Base-by-base conservation (phyloP, 2,329 filamentous ascomycete species). In the Trichoderma oligosporum region DNA sequence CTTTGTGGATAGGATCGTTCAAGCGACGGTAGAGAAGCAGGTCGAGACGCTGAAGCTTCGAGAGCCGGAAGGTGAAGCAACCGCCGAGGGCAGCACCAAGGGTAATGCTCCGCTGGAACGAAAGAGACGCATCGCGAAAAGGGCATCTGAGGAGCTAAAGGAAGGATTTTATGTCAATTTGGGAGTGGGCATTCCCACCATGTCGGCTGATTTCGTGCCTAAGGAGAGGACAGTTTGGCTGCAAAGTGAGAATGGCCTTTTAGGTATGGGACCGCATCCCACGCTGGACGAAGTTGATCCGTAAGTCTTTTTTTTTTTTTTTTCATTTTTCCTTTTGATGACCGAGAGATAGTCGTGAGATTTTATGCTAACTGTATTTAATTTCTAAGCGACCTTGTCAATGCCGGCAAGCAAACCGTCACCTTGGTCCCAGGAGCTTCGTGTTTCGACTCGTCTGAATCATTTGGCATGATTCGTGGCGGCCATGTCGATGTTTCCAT, bases 371-470 rank as follows among this genome's bases (percentile, higher is more conserved):
- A 58, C 9, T 14, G 36, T 8, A 6, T 6, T 7, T 5, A 14
- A 7, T 2, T 24, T 39, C 12, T 8, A 7, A 78, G 76, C 9
- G 89, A 93, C 64, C 83, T 92, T 61, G 87, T 94, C 74, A 95
- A 94, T 65, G 90, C 90, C 0, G 89, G 90, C 57, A 95, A 95
- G 69, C 89, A 95, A 70, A 95, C 89, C 0, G 88, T 92, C 0
- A 94, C 90, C 0, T 79, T 94, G 0, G 75, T 90, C 0, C 86
- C 87, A 0, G 90, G 90, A 1, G 89, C 88, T 0, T 81, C 86
- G 0, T 87, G 84, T 8, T 95, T 94, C 65, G 89, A 91, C 69
- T 88, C 84, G 42, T 81, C 87, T 61, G 90, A 94, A 72, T 91
- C 87, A 1, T 95, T 95, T 67, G 85, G 82, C 64, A 94, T 94